Evolutionary conservation across 768 basidiomycete species (phyloP).

Genomic region (Lentinula aciculospora): DNA sequence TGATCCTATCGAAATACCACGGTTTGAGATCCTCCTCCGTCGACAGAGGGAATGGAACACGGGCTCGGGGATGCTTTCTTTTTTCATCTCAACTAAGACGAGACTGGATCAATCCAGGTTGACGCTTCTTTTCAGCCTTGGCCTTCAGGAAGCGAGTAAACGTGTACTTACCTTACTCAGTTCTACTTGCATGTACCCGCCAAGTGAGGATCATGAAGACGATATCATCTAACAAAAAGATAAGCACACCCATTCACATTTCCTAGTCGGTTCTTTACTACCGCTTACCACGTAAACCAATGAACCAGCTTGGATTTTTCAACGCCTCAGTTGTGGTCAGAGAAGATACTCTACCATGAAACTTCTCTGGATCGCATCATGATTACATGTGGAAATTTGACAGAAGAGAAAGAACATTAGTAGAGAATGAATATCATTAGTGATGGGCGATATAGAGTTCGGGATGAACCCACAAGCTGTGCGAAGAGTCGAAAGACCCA

Average conservation of each 20-base stretch:
- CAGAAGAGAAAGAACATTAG: background rate
- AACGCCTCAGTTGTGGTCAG: background rate
- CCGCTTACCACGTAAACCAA: background rate
- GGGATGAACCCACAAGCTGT: background rate
- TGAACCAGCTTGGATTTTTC: background rate
- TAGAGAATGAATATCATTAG: background rate
- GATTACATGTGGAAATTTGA: background rate
- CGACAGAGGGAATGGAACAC: background rate
- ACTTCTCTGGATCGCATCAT: background rate
- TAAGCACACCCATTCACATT: background rate
- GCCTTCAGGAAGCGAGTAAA: background rate
- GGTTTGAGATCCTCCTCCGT: no score
- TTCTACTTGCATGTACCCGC: background rate
- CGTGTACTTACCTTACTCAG: background rate
- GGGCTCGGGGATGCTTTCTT: background rate
- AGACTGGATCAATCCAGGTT: background rate
- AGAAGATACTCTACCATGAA: background rate
- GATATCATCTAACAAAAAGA: background rate
- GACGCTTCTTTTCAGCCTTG: background rate
- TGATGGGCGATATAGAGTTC: background rate
- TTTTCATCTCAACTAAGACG: background rate
- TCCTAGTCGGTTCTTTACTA: no score
- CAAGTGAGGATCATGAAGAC: background rate
- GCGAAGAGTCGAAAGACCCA: background rate
- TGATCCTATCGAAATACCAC: background rate